phyloP scores from a whole-genome alignment of 441 rosid species.

The Mallotus repandus region DNA sequence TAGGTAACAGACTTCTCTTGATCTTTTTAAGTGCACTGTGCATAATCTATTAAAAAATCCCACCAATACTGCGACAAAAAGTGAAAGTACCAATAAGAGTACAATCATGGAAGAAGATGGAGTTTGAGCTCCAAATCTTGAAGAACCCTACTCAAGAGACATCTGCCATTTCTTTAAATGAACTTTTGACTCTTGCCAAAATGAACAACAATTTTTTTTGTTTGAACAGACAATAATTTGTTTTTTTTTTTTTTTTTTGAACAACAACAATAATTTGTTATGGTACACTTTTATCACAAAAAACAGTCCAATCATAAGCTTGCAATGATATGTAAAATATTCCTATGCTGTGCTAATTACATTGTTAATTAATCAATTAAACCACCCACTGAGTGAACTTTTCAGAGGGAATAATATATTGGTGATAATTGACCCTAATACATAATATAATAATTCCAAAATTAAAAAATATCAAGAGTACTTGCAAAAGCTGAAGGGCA shows the following conservation, averaged over 20 bases:
- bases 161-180: too few relatives aligned
- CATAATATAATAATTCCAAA: background rate
- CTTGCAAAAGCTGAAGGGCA: background rate
- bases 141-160: too few relatives aligned
- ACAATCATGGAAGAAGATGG: too few relatives aligned
- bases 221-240: too few relatives aligned
- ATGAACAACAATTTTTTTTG: too few relatives aligned
- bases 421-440: constrained; percentile 6
- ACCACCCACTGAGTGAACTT: constrained; percentile 4
- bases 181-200: too few relatives aligned
- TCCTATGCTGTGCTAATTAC: background rate
- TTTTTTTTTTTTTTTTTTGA: too few relatives aligned
- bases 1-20: too few relatives aligned
- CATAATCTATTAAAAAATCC: background rate
- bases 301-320: constrained; percentile 10
- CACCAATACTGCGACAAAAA: background rate
- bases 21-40: too few relatives aligned
- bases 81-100: background rate
- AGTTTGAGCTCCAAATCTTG: too few relatives aligned
- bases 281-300: background rate
- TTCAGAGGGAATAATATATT: constrained; percentile 3
- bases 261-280: too few relatives aligned
- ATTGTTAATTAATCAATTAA: background rate
- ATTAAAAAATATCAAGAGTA: background rate
- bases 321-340: background rate